Percentiles rank a stretch among this genome's conserved stretches.
Evolutionary conservation across 768 basidiomycete species (phyloP).

Genomic region (Phanerochaete carnosa): DNA sequence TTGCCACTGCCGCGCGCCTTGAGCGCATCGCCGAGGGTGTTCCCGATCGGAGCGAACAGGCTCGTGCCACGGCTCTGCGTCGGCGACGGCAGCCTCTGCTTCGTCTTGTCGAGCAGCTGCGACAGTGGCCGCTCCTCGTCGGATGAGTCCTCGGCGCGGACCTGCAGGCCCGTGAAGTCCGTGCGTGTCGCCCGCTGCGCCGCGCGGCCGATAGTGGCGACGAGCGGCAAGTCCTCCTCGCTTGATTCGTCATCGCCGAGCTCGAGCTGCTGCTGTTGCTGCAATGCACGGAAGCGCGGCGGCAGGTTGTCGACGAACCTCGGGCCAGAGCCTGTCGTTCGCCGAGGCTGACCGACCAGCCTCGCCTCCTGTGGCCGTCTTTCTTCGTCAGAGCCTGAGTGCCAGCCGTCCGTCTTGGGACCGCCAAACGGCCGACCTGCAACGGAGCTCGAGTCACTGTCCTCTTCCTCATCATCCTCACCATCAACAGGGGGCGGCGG

Average conservation of each 20-base stretch:
- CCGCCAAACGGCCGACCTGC: neutral
- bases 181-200: slow-evolving; percentile 37
- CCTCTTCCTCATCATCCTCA: slow-evolving; percentile 48
- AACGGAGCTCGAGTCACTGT: slow-evolving; percentile 45
- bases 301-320: slow-evolving; percentile 39
- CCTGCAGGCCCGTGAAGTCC: slow-evolving; percentile 19
- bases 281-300: slow-evolving; percentile 10
- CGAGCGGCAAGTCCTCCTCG: slow-evolving; percentile 80
- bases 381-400: slow-evolving; percentile 54
- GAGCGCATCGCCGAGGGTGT: neutral
- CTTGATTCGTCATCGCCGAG: slow-evolving; percentile 46
- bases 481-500: slow-evolving; percentile 26
- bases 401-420: slow-evolving; percentile 17
- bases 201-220: slow-evolving; percentile 57
- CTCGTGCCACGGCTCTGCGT: slow-evolving; percentile 28
- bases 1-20: neutral
- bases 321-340: slow-evolving; percentile 56
- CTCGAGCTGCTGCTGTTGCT: slow-evolving; percentile 11
- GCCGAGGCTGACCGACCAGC: slow-evolving; percentile 31
- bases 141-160: slow-evolving; percentile 39
- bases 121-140: slow-evolving; percentile 76
- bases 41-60: slow-evolving; percentile 13
- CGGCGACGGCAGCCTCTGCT: slow-evolving; percentile 41
- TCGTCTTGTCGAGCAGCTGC: slow-evolving; percentile 47
- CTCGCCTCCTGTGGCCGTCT: neutral